phyloP scores from a whole-genome alignment of 805 yeast species.

The Suhomyces prunicola region DNA sequence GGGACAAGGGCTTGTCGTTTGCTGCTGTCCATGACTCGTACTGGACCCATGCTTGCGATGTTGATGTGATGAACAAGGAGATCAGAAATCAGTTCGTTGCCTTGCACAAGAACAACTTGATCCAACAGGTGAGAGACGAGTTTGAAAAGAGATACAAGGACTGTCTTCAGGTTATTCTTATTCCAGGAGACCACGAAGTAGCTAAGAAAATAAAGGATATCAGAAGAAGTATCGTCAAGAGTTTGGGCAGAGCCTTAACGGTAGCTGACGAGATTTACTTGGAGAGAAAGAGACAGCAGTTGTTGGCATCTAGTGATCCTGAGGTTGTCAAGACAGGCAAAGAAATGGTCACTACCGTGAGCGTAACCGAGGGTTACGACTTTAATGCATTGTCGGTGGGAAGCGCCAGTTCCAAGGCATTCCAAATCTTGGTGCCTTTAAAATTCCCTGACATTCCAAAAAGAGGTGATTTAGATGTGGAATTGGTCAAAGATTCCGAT shows the following conservation, averaged over 20 bases:
- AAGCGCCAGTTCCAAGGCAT: conserved; percentile 20
- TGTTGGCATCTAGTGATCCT: conserved; percentile 53
- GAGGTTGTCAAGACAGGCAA: conserved; percentile 47
- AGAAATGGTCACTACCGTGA: conserved; percentile 66
- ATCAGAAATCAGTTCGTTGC: conserved; percentile 77
- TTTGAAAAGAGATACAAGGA: conserved; percentile 77
- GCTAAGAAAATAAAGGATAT: conserved; percentile 49
- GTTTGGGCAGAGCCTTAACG: conserved; percentile 54
- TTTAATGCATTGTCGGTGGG: conserved; percentile 20
- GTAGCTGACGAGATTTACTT: conserved; percentile 69
- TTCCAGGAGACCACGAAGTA: conserved; percentile 50
- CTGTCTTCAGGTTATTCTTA: conserved; percentile 56
- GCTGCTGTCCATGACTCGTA: conserved; percentile 97
- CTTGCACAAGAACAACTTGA: conserved; percentile 71
- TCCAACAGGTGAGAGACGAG: conserved; percentile 69
- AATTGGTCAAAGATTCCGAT: conserved; percentile 62
- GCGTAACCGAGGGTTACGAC: conserved; percentile 44
- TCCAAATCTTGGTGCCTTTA: conserved; percentile 63
- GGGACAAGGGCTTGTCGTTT: conserved; percentile 61
- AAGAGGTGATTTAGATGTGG: conserved; percentile 82
- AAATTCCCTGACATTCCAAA: conserved; percentile 69
- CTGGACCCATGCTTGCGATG: conserved; percentile 94
- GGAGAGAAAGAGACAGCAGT: conserved; percentile 60
- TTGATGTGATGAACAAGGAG: conserved; percentile 63
- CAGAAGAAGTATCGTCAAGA: conserved; percentile 46